A percentile compares a stretch with the other conserved stretches of the same genome.
phyloP scores from a whole-genome alignment of 1,139 yeast species.

The Citeromyces hawaiiensis region DNA sequence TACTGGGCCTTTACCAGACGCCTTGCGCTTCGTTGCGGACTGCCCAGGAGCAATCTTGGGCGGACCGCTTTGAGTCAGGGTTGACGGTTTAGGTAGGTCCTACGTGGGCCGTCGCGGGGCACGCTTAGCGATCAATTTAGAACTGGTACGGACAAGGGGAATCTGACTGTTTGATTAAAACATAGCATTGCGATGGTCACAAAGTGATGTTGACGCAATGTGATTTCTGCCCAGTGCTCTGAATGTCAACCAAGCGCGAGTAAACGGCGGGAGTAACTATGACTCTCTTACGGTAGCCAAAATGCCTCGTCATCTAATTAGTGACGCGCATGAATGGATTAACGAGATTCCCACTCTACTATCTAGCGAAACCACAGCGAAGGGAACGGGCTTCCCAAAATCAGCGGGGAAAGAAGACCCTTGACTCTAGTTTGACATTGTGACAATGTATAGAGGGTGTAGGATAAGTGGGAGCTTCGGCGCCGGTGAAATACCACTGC shows the following conservation, averaged over 20 bases:
- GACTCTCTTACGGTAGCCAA: slow-evolving; percentile 22
- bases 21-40: not conserved
- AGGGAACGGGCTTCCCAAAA: not conserved
- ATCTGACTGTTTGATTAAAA: not conserved
- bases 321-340: slow-evolving; percentile 1
- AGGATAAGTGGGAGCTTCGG: not conserved
- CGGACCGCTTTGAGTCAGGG: slow-evolving; percentile 14
- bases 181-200: not conserved
- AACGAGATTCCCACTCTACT: no score
- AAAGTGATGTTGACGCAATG: not conserved
- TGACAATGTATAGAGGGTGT: not conserved
- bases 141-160: not conserved
- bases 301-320: no score
- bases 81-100: slow-evolving; percentile 15
- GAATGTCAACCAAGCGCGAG: not conserved
- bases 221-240: not conserved
- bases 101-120: not conserved
- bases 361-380: no score
- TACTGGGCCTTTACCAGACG: not conserved
- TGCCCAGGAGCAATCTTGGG: slow-evolving; percentile 1
- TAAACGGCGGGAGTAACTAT: slow-evolving; percentile 14
- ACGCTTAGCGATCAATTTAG: not conserved
- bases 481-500: not conserved
- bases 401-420: not conserved
- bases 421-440: not conserved